Conservation (phyloP, 1,284 basidiomycete species). For the Apiotrichum akiyoshidainum region DNA sequence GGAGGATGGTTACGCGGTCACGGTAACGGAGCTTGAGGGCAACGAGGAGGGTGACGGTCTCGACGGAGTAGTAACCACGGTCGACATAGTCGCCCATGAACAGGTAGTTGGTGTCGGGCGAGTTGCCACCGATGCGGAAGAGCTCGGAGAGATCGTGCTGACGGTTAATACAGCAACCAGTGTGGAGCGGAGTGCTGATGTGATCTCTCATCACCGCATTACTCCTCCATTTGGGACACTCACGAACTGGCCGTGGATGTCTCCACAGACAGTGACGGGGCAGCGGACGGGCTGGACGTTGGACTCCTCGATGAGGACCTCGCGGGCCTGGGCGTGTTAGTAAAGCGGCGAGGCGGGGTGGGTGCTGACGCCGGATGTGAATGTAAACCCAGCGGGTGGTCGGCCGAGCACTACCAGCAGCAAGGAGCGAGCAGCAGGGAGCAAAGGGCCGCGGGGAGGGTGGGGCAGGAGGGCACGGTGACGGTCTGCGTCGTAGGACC, state of each 20-base stretch:
- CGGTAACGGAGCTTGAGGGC: constrained; percentile 97
- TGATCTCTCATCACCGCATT: too few species aligned
- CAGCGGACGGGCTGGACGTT: constrained; percentile 98
- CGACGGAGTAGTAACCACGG: constrained; percentile 98
- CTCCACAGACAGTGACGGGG: constrained; percentile 94
- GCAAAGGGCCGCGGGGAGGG: neutral
- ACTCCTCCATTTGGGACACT: constrained; percentile 51
- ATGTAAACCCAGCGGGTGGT: neutral
- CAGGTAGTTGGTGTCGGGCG: constrained; percentile 98
- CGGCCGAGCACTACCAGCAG: neutral
- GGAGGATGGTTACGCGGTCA: constrained; percentile 95
- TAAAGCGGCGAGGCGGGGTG: neutral
- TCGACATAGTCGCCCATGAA: constrained; percentile 99
- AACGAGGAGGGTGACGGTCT: constrained; percentile 97
- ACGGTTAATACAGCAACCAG: neutral
- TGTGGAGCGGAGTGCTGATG: neutral
- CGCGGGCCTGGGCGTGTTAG: constrained; percentile 67
- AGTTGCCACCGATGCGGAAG: constrained; percentile 98
- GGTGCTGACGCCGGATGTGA: neutral
- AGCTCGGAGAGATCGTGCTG: constrained; percentile 99
- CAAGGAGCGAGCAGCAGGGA: neutral
- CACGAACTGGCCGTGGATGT: constrained; percentile 99
- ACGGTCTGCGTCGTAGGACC: neutral
- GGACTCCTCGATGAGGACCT: constrained; percentile 95
- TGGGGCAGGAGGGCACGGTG: neutral